Evolutionary conservation across 345 rosid species (phyloP).

Genomic region (Aquilaria malaccensis): DNA sequence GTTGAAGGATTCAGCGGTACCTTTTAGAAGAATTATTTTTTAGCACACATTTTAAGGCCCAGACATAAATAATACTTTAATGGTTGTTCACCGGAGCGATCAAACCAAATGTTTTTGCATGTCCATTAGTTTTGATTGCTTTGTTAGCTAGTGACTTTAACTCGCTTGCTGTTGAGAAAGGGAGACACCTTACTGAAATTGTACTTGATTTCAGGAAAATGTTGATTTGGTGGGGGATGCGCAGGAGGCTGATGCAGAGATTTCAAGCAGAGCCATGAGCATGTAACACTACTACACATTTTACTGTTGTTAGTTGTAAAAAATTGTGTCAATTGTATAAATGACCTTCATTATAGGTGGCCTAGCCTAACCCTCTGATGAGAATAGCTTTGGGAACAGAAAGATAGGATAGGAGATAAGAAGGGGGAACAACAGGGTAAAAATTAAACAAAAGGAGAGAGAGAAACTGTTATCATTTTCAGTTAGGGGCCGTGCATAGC

Average conservation of each 20-base stretch:
- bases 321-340: conserved; percentile 26
- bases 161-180: neutral
- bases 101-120: neutral
- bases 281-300: conserved; percentile 32
- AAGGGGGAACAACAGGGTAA: too few species aligned
- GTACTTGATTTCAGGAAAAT: conserved; percentile 29
- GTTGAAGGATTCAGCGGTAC: conserved; percentile 43
- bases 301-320: conserved; percentile 10
- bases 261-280: conserved; percentile 62
- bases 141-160: neutral
- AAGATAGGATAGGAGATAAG: too few species aligned
- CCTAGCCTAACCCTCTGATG: conserved; percentile 20
- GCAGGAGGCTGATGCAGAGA: conserved; percentile 54
- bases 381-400: conserved; percentile 9
- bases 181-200: neutral
- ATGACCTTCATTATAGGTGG: conserved; percentile 22
- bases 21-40: conserved; percentile 2
- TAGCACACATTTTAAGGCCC: neutral
- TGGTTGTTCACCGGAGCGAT: neutral
- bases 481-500: too few species aligned
- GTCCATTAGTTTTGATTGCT: neutral
- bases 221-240: conserved; percentile 23
- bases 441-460: too few species aligned
- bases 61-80: neutral
- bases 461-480: too few species aligned